Conservation (phyloP, 2,329 filamentous ascomycete species). For the Penicillium sp. region DNA sequence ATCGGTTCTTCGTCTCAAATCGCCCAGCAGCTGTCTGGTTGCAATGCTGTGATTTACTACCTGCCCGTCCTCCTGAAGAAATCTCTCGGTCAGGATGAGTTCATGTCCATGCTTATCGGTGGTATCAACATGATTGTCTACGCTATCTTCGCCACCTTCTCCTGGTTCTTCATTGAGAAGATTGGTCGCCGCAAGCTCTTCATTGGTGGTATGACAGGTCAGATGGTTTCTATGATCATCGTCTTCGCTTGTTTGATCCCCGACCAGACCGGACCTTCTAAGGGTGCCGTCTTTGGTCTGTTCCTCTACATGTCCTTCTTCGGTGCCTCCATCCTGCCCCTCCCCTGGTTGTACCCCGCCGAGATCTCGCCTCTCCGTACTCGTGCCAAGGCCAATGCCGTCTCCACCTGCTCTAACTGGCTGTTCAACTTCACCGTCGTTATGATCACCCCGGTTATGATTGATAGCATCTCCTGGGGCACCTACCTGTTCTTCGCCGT, state of each 20-base stretch:
- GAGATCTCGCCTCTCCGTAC: constrained; percentile 58
- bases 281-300: constrained; percentile 56
- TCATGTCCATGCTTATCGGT: constrained; percentile 54
- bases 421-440: constrained; percentile 57
- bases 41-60: constrained; percentile 54
- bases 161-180: constrained; percentile 52
- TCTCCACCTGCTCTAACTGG: constrained; percentile 57
- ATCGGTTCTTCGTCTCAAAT: constrained; percentile 43
- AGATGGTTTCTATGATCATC: constrained; percentile 42
- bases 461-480: constrained; percentile 41
- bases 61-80: constrained; percentile 50
- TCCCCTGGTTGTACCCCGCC: constrained; percentile 58
- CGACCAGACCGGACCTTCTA: constrained; percentile 24
- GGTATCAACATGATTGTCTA: constrained; percentile 54
- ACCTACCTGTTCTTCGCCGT: constrained; percentile 48
- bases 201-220: constrained; percentile 41
- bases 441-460: constrained; percentile 51
- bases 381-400: constrained; percentile 56
- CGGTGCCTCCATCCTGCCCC: constrained; percentile 63
- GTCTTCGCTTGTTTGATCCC: constrained; percentile 43
- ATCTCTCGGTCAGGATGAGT: constrained; percentile 42
- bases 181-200: constrained; percentile 49
- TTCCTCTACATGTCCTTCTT: constrained; percentile 71
- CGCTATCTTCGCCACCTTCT: constrained; percentile 44
- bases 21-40: constrained; percentile 53